These are phyloP conservation scores for Trichomonascus vanleenenianus DNA, from an alignment of 805 yeast species.

Conservation along the genomic window DNA sequence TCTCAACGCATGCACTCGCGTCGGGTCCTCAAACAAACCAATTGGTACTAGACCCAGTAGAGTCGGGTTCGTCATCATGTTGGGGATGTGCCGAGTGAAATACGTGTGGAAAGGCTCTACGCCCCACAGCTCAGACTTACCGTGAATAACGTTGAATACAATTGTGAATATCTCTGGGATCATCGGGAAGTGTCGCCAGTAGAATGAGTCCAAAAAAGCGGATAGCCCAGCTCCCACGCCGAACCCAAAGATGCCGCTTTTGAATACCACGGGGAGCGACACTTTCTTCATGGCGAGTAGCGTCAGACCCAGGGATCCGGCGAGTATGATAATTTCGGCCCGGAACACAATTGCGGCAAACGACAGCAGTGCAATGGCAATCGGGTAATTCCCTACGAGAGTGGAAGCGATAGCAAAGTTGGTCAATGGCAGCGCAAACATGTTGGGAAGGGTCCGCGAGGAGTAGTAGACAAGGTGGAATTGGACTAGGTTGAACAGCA, in stretches of 20 bases:
- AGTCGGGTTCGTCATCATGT: conserved; percentile 28
- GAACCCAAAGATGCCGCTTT: conserved; percentile 37
- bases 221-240: conserved; percentile 44
- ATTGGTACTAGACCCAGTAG: conserved; percentile 35
- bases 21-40: conserved; percentile 35
- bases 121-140: conserved; percentile 78
- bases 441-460: conserved; percentile 83
- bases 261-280: conserved; percentile 30
- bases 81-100: conserved; percentile 47
- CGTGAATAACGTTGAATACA: conserved; percentile 65
- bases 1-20: conserved; percentile 28
- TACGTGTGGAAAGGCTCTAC: conserved; percentile 67
- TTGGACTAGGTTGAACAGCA: conserved; percentile 52
- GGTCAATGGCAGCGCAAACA: conserved; percentile 67
- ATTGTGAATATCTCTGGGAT: conserved; percentile 74
- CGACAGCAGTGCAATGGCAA: conserved; percentile 46
- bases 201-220: conserved; percentile 56
- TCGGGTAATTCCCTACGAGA: conserved; percentile 41
- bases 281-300: conserved; percentile 41
- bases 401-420: conserved; percentile 45
- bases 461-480: conserved; percentile 77
- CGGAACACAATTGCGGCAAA: conserved; percentile 65
- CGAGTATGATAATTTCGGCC: conserved; percentile 45
- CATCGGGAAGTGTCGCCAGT: conserved; percentile 50
- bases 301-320: conserved; percentile 37